Evolutionary conservation across 306 rosid species (phyloP), one percentile per base, ranked within the genome.

Genomic region (Quercus alba): DNA sequence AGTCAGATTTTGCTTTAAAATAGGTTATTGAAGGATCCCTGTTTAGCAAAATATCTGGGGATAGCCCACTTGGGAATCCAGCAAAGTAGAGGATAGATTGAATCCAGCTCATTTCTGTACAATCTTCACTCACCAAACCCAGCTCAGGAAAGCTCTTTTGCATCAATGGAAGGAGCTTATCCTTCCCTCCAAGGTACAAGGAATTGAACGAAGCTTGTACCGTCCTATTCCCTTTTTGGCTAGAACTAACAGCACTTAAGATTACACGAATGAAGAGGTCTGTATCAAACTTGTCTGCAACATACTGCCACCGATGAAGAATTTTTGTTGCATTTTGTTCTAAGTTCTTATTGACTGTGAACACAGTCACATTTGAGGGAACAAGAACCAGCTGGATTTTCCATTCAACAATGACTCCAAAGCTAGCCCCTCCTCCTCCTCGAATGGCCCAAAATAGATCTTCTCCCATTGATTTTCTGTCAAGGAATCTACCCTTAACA

Each of bases 1-100:
- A 82, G 75, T 82, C 81, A 2, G 82, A 82, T 82, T 82, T 82
- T 19, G 78, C 81, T 77, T 82, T 82, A 59, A 82, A 82, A n/a
- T 15, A 21, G 4, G 52, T 6, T 14, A 49, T 63, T 26, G 3
- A 9, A n/a, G 6, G 14, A 55, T 61, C 81, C 57, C 87, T 68
- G 10, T 25, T 58, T 23, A 78, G 81, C 61, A 86, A 59, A 1
- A 86, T 75, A 2, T 86, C 78, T 20, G 69, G 14, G 12, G 88
- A 58, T 9, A 55, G 35, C 3, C 75, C 68, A 13, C 57, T 59
- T 2, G 57, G 57, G 52, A 56, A 81, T 2, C 74, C 69, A 1
- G 70, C 77, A 2, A 76, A 76, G 51, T 59, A 62, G n/a, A 81
- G 77, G 19, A 33, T n/a, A 3, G 81, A 81, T 63, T 82, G 62